These are phyloP conservation scores for Amyloporia xantha DNA, from an alignment of 768 basidiomycete genomes.

Conservation along the genomic window DNA sequence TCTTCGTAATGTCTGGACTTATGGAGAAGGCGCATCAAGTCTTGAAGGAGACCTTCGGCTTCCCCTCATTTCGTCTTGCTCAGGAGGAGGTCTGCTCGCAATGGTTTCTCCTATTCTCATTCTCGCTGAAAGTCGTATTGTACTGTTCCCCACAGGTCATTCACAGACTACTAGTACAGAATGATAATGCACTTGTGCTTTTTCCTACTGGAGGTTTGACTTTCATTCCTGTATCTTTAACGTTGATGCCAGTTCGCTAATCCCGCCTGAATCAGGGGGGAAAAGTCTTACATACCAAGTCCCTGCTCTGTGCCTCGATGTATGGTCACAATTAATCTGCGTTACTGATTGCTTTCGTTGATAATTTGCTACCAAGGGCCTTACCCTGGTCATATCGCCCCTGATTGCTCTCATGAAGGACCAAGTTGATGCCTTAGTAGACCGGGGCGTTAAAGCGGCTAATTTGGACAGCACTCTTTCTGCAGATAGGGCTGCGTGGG, in stretches of 20 bases:
- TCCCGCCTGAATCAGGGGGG: constrained; percentile 21
- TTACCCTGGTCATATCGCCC: constrained; percentile 89
- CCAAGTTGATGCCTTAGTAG: constrained; percentile 66
- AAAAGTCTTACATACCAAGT: constrained; percentile 36
- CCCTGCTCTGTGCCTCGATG: constrained; percentile 33
- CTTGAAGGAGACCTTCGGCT: constrained; percentile 30
- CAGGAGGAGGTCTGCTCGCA: constrained; percentile 29
- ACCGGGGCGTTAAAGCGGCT: constrained; percentile 64
- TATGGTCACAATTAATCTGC: no score
- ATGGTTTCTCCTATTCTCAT: neutral
- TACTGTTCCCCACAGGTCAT: constrained; percentile 24
- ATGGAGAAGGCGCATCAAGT: constrained; percentile 31
- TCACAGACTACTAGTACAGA: constrained; percentile 30
- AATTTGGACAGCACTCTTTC: constrained; percentile 33
- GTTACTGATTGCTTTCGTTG: no score
- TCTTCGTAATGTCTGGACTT: neutral
- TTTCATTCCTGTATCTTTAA: neutral
- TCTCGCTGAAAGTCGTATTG: neutral
- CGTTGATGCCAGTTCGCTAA: neutral
- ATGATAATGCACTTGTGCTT: constrained; percentile 35
- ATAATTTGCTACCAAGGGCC: constrained; percentile 47
- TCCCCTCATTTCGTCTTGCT: constrained; percentile 29
- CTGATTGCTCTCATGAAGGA: constrained; percentile 87
- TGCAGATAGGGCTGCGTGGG: constrained; percentile 24
- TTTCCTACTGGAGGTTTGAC: constrained; percentile 34